Evolutionary conservation across 2,329 filamentous ascomycete species (phyloP).

Genomic region (Fusarium longipes): DNA sequence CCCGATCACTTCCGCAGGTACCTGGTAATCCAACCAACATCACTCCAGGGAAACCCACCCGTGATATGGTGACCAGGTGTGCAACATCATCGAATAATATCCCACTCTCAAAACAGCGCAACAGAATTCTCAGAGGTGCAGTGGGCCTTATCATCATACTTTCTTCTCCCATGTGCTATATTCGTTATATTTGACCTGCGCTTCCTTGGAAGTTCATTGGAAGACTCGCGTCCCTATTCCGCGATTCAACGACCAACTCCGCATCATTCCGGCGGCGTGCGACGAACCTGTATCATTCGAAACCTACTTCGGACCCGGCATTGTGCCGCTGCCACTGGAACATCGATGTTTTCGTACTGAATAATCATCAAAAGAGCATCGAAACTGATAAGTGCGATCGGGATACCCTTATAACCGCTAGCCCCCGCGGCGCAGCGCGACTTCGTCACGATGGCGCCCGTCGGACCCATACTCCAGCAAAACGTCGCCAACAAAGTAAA

Average conservation of each 20-base stretch:
- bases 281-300: constrained; percentile 27
- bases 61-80: constrained; percentile 44
- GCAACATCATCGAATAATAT: constrained; percentile 39
- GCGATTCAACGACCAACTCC: constrained; percentile 38
- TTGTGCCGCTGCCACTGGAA: constrained; percentile 28
- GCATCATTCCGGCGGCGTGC: constrained; percentile 40
- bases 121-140: not conserved
- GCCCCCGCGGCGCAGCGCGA: constrained; percentile 44
- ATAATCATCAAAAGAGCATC: constrained; percentile 12
- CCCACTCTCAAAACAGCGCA: constrained; percentile 21
- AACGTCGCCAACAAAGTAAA: constrained; percentile 70
- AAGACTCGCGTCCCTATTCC: constrained; percentile 27
- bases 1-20: constrained; percentile 17
- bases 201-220: constrained; percentile 31
- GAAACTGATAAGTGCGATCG: constrained; percentile 31
- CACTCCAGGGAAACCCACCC: constrained; percentile 38
- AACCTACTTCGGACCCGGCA: constrained; percentile 15
- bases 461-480: constrained; percentile 61
- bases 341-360: constrained; percentile 43
- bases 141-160: not conserved
- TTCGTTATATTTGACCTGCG: constrained; percentile 26
- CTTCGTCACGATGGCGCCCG: constrained; percentile 63
- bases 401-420: constrained; percentile 31
- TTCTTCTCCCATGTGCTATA: constrained; percentile 25
- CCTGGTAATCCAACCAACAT: constrained; percentile 40